phyloP scores from a whole-genome alignment of 2,329 filamentous ascomycete genomes.

The Cladosporium sp. region DNA sequence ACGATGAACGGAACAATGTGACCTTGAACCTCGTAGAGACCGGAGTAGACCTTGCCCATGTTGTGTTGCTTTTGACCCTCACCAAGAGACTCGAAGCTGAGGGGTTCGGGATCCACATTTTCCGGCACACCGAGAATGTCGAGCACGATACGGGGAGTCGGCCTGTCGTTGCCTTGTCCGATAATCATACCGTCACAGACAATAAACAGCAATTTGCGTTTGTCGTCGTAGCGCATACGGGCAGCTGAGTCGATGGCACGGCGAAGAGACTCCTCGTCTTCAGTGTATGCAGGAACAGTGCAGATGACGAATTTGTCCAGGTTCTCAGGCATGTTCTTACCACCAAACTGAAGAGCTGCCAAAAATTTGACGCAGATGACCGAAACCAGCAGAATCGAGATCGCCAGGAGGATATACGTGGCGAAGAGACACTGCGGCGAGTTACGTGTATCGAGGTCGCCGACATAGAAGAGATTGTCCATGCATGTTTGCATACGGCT shows the following conservation, averaged over 20 bases:
- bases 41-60: conserved; percentile 98
- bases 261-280: conserved; percentile 94
- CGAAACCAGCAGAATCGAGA: conserved; percentile 72
- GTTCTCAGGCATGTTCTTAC: conserved; percentile 88
- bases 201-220: conserved; percentile 88
- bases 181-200: conserved; percentile 99
- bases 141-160: conserved; percentile 90
- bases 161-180: conserved; percentile 92
- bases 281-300: conserved; percentile 95
- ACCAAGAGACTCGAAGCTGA: conserved; percentile 94
- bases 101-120: conserved; percentile 85
- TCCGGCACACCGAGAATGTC: conserved; percentile 96
- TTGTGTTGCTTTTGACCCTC: conserved; percentile 98
- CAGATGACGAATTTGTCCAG: conserved; percentile 98
- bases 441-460: conserved; percentile 84
- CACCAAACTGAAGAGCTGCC: conserved; percentile 88
- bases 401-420: conserved; percentile 79
- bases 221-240: conserved; percentile 95
- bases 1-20: conserved; percentile 98
- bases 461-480: conserved; percentile 92
- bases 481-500: conserved; percentile 74
- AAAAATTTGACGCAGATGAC: conserved; percentile 96
- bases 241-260: conserved; percentile 96
- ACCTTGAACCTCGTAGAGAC: conserved; percentile 93
- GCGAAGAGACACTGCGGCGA: conserved; percentile 81